Conservation (phyloP, 106 monocot genomes). For the Platanthera guangdongensis region DNA sequence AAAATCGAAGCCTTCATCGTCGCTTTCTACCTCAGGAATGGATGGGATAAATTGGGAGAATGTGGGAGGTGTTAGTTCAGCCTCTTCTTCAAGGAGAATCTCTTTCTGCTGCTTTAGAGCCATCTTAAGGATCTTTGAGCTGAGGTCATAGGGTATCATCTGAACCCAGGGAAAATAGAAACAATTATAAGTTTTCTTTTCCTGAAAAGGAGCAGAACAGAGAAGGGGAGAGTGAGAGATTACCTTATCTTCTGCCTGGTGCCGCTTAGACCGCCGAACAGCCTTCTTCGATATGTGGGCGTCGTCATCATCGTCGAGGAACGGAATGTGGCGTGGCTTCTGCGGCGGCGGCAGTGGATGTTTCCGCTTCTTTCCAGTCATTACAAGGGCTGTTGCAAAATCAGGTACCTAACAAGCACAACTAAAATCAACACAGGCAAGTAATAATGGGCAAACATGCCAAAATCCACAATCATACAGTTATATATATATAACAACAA, state of each 20-base stretch:
- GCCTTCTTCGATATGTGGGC: constrained; percentile 34
- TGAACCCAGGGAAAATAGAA: constrained; percentile 6
- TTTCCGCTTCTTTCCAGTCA: constrained; percentile 80
- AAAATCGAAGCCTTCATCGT: constrained; percentile 43
- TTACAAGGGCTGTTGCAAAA: constrained; percentile 1
- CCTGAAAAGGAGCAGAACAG: neutral
- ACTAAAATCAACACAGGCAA: too few species aligned
- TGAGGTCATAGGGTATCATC: constrained; percentile 57
- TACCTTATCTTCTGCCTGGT: constrained; percentile 55
- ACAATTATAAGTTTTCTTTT: neutral
- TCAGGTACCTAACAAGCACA: too few species aligned
- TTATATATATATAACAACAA: too few species aligned
- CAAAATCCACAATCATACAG: too few species aligned
- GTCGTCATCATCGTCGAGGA: constrained; percentile 50
- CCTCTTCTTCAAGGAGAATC: constrained; percentile 35
- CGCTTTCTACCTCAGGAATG: constrained; percentile 13
- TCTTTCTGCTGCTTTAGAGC: constrained; percentile 74
- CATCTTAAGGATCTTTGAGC: constrained; percentile 69
- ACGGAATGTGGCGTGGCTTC: constrained; percentile 21
- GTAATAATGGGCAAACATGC: too few species aligned
- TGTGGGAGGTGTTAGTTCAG: constrained; percentile 2
- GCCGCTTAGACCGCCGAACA: constrained; percentile 42
- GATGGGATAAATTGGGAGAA: constrained; percentile 17
- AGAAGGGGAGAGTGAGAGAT: neutral
- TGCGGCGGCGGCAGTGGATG: constrained; percentile 10